Conservation (phyloP, 495 filamentous ascomycete genomes). For the Annulohypoxylon moriforme region DNA sequence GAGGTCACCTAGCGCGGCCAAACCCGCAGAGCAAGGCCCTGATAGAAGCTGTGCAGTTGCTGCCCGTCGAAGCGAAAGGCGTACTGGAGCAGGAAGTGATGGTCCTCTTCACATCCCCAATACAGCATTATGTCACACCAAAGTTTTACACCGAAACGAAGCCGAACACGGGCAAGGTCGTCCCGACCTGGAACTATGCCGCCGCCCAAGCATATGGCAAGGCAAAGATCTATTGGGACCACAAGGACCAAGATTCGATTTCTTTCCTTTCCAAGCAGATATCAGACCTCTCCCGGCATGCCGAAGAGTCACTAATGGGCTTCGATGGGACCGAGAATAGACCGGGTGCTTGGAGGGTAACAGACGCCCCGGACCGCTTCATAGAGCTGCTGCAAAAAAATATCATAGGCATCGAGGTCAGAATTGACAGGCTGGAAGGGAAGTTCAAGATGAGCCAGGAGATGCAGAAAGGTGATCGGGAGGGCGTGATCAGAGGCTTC, state of each 20-base stretch:
- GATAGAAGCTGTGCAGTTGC: conserved; percentile 56
- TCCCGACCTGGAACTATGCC: conserved; percentile 72
- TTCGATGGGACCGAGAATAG: conserved; percentile 53
- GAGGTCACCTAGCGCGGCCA: conserved; percentile 66
- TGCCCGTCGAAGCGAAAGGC: conserved; percentile 12
- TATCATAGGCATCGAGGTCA: conserved; percentile 67
- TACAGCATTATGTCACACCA: conserved; percentile 69
- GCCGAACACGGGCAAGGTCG: conserved; percentile 65
- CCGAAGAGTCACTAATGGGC: conserved; percentile 63
- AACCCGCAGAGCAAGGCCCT: conserved; percentile 69
- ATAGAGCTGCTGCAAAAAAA: conserved; percentile 62
- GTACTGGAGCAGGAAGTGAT: conserved; percentile 57
- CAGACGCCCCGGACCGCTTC: conserved; percentile 62
- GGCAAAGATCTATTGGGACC: conserved; percentile 59
- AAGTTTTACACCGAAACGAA: conserved; percentile 71
- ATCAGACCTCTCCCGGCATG: conserved; percentile 57
- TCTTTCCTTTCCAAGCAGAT: conserved; percentile 59
- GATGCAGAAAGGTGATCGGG: conserved; percentile 57
- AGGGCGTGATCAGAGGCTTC: conserved; percentile 65
- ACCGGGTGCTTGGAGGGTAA: conserved; percentile 58
- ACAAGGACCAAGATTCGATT: conserved; percentile 48
- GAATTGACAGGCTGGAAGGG: conserved; percentile 60
- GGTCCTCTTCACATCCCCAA: conserved; percentile 64
- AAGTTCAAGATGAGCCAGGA: conserved; percentile 72
- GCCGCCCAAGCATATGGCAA: conserved; percentile 68